Base-by-base conservation (phyloP, 75 land plant species). In the Chamaecyparis obtusa region DNA sequence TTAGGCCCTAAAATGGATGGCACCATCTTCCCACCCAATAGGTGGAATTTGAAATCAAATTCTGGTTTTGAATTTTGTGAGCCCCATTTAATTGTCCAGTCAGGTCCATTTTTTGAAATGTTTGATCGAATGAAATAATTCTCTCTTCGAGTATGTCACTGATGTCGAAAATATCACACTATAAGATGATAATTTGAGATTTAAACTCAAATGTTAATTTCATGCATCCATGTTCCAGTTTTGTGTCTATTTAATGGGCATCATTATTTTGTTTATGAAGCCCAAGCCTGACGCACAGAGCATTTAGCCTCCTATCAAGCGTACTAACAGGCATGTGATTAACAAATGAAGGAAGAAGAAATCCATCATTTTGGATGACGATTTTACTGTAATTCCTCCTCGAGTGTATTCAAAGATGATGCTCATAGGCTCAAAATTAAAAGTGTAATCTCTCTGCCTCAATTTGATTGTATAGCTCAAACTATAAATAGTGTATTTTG, bases 341-440 rank as follows among this genome's bases (percentile, higher is more conserved):
- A 77, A 77, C 37, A 44, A 49, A 43, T 44, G 21, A 80, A 8
- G 49, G 10, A 43, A 24, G 44, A 9, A 30, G 21, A 43, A 39
- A 2, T 44, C 85, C 9, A 55, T 83, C 49, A 32, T 92, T 14
- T 79, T 93, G 90, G 96, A 95, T 75, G 81, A 88, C 30, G 94
- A 94, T 9, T 91, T 90, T 78, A 92, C 89, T 33, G 91, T 93
- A 30, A 89, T 97, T 51, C 92, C 96, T 44, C 92, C 92, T 57
- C 76, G 87, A 21, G 43, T 88, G 9, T 96, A 91, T 88, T 91
- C 64, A 83, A 85, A 55, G 16, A 49, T 27, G n/a, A 77, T 19
- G 37, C 16, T 77, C 43, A 21, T 8, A 77, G 43, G 33, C 8
- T 77, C 9, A 11, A 33, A 30, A 33, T 74, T 2, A 30, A 33